Evolutionary conservation across 2,329 filamentous ascomycete species (phyloP), one percentile per base, ranked within the genome.

Genomic region (Cladophialophora immunda): DNA sequence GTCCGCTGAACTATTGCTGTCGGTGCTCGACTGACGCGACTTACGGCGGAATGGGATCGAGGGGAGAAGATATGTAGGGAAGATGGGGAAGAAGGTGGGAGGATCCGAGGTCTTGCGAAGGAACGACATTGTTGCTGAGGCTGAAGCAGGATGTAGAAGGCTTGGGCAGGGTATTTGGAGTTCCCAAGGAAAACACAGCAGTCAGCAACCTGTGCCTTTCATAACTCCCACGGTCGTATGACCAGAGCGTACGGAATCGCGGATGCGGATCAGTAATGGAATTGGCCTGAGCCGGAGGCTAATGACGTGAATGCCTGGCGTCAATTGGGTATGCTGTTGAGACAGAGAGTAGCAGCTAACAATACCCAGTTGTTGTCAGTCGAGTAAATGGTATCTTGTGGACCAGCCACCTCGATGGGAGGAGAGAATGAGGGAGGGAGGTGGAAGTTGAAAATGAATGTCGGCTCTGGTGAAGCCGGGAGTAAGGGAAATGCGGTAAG

Each of bases 41-140:
- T 70, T 71, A 69, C 69, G 70, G 41, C 81, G 81, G 75, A 85
- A 85, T 13, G 82, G 78, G 4, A 81, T 74, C 15, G 83, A 80
- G 8, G 82, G 82, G 62, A 85, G 76, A 53, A 86, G 78, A 71
- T 84, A 86, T 45, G 80, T 81, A 17, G 84, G 83, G 75, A 86
- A 85, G 69, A 82, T 70, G 15, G 78, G 70, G 36, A 78, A 72
- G 29, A 78, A 75, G 32, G 70, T 19, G 36, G 60, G 54, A 17
- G 67, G 41, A 34, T 72, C 69, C 34, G 71, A 68, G 50, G 38
- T 22, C 58, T 69, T 71, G 62, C 70, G 71, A 17, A 70, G 67
- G 45, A 72, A 72, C 15, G 71, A 70, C 69, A 72, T 73, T 34
- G 27, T 66, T 27, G 41, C 17, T 22, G 15, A 32, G 5, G 3